Percentiles rank a stretch among this genome's conserved stretches.
Conservation (phyloP, 1,284 basidiomycete genomes). For the Rhodotorula sp. region DNA sequence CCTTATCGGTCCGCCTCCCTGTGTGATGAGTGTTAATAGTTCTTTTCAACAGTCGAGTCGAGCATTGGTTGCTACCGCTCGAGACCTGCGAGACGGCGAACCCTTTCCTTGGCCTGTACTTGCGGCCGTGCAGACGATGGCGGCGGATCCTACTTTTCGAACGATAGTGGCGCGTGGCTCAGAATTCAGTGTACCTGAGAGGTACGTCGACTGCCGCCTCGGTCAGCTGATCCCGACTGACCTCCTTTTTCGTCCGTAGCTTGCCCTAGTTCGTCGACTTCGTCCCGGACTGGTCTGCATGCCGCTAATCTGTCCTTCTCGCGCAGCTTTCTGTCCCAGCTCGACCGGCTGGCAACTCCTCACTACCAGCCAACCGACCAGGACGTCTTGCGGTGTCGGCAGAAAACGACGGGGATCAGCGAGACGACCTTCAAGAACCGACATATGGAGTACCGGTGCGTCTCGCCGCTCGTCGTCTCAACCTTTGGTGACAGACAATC, state of each 20-base stretch:
- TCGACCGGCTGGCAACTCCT: constrained; percentile 66
- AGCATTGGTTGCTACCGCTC: constrained; percentile 62
- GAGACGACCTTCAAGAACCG: constrained; percentile 76
- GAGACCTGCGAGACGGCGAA: too few relatives aligned
- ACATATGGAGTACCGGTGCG: constrained; percentile 42
- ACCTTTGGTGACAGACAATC: not conserved
- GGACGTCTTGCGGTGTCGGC: constrained; percentile 88
- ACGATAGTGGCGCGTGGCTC: constrained; percentile 69
- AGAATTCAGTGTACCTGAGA: constrained; percentile 79
- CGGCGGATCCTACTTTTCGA: constrained; percentile 75
- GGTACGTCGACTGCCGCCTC: constrained; percentile 1
- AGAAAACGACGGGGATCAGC: constrained; percentile 95
- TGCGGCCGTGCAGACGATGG: constrained; percentile 67
- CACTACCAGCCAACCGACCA: constrained; percentile 78
- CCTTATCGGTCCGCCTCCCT: too few relatives aligned
- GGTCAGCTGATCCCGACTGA: not conserved
- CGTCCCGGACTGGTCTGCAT: not conserved
- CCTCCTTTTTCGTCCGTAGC: constrained; percentile 8
- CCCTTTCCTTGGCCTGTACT: constrained; percentile 67
- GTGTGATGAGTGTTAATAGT: rapidly evolving
- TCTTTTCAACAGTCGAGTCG: constrained; percentile 48
- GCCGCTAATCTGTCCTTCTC: not conserved
- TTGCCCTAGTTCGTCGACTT: constrained; percentile 25
- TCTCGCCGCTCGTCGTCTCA: not conserved
- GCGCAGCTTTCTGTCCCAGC: constrained; percentile 65